These are phyloP conservation scores for Halophytophthora polymorphica DNA, from an alignment of 352 stramenopile species.

Conservation along the genomic window DNA sequence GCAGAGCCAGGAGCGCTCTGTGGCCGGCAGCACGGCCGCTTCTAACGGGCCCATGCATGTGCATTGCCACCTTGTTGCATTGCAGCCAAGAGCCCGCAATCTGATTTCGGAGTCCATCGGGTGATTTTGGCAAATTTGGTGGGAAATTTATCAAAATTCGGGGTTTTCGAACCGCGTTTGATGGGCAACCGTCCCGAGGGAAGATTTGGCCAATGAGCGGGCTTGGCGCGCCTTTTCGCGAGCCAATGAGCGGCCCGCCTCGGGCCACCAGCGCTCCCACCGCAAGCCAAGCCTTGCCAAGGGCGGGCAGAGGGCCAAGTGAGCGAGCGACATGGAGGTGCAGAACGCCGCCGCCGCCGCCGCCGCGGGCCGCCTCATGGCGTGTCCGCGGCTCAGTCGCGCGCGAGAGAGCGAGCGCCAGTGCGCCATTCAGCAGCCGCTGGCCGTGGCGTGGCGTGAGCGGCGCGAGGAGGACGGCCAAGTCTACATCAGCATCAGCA, in stretches of 20 bases:
- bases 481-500: conserved; percentile 57
- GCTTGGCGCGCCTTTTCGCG: background rate
- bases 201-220: conserved; percentile 11
- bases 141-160: too few relatives aligned
- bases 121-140: too few relatives aligned
- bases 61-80: too few relatives aligned
- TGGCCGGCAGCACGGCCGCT: too few relatives aligned
- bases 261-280: too few relatives aligned
- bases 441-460: conserved; percentile 75
- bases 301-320: background rate
- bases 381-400: conserved; percentile 30
- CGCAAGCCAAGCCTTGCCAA: conserved; percentile 7
- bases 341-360: conserved; percentile 8
- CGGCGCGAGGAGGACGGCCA: conserved; percentile 44
- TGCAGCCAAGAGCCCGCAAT: too few relatives aligned
- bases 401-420: conserved; percentile 62
- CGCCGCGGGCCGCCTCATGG: conserved; percentile 27
- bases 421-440: conserved; percentile 72
- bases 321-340: conserved; percentile 23
- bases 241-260: too few relatives aligned
- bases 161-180: too few relatives aligned
- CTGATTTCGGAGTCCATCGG: too few relatives aligned
- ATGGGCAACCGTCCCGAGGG: too few relatives aligned
- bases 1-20: too few relatives aligned
- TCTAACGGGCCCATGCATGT: too few relatives aligned